Evolutionary conservation across 1,284 basidiomycete species (phyloP).

Genomic region (Vanrija sp.): DNA sequence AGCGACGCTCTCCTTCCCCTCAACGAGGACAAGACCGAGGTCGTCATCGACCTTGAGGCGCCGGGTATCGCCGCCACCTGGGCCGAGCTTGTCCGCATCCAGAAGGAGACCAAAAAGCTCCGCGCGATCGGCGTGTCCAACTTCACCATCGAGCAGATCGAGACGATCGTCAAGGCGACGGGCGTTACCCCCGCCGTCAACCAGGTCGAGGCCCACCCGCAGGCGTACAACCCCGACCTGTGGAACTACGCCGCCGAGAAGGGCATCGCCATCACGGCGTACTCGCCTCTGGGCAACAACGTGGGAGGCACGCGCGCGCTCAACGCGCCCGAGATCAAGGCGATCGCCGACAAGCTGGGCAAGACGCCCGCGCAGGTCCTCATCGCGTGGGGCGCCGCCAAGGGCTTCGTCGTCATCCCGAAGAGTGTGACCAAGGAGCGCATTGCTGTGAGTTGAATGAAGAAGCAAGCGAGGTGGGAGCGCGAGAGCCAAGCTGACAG

Average conservation of each 20-base stretch:
- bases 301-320: slow-evolving; percentile 25
- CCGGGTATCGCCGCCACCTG: slow-evolving; percentile 28
- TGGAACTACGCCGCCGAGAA: slow-evolving; percentile 42
- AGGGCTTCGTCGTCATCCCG: slow-evolving; percentile 66
- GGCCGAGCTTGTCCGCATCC: slow-evolving; percentile 41
- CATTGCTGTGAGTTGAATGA: background rate
- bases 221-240: slow-evolving; percentile 49
- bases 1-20: slow-evolving; percentile 59
- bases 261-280: slow-evolving; percentile 70
- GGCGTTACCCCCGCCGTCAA: slow-evolving; percentile 56
- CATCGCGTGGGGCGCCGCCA: slow-evolving; percentile 61
- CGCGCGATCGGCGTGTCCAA: slow-evolving; percentile 19
- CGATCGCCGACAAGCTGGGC: slow-evolving; percentile 58
- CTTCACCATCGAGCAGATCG: slow-evolving; percentile 18
- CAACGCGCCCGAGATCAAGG: slow-evolving; percentile 54
- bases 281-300: slow-evolving; percentile 63
- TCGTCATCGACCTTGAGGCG: slow-evolving; percentile 22
- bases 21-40: slow-evolving; percentile 10
- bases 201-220: slow-evolving; percentile 71
- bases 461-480: background rate
- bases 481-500: slow-evolving; percentile 7
- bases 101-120: slow-evolving; percentile 1
- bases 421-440: slow-evolving; percentile 56
- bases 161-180: slow-evolving; percentile 10
- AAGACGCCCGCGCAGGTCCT: slow-evolving; percentile 65